Percentiles rank a stretch among this genome's conserved stretches.
phyloP scores from a whole-genome alignment of 2,329 filamentous ascomycete species.

The Didymella glomerata region DNA sequence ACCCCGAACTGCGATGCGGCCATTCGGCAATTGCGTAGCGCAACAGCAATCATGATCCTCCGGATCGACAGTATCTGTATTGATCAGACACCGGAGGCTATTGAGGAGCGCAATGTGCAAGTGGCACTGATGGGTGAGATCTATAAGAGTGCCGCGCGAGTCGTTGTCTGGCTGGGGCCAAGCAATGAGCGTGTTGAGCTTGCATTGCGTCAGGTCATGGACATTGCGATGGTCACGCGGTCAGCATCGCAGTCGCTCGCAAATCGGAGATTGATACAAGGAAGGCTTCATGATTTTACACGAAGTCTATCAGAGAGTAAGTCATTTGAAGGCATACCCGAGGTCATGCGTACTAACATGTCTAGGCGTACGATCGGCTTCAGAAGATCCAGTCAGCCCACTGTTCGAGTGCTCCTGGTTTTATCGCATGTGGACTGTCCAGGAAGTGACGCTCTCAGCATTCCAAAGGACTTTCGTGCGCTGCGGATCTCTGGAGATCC shows the following conservation, averaged over 20 bases:
- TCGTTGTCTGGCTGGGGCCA: background rate
- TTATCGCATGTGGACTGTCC: background rate
- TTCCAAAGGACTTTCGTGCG: background rate
- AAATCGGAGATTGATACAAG: background rate
- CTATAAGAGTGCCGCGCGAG: background rate
- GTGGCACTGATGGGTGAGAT: background rate
- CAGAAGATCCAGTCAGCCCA: background rate
- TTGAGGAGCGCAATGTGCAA: background rate
- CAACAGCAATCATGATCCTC: background rate
- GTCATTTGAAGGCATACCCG: background rate
- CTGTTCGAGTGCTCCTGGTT: background rate
- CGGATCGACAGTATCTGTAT: background rate
- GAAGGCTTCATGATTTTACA: background rate
- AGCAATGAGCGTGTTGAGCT: background rate
- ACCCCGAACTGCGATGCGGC: conserved; percentile 16
- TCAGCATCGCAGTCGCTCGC: background rate
- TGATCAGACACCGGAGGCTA: background rate
- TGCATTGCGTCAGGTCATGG: background rate
- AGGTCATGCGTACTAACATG: background rate
- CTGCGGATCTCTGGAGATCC: background rate
- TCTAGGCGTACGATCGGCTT: background rate
- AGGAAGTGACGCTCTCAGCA: background rate
- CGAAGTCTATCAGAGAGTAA: background rate
- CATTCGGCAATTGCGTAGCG: conserved; percentile 10
- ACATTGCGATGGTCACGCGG: background rate